These are phyloP conservation scores for Akanthomyces muscarius DNA, from an alignment of 2,329 filamentous ascomycete species.

Conservation along the genomic window DNA sequence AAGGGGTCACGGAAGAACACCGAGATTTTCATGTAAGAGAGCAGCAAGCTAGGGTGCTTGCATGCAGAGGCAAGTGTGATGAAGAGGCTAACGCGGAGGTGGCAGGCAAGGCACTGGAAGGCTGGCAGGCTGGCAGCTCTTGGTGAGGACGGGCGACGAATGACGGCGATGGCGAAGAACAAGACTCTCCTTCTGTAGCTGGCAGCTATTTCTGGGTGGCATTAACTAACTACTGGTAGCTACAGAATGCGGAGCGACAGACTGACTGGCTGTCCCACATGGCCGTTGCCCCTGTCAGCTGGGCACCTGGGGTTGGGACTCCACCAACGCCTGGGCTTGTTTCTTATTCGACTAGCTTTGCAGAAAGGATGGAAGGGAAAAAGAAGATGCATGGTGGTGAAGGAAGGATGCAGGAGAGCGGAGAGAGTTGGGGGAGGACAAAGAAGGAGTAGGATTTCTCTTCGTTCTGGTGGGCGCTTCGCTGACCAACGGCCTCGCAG, in stretches of 20 bases:
- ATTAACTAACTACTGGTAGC: neutral
- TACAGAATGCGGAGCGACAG: neutral
- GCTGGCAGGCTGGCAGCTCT: neutral
- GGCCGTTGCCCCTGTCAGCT: slow-evolving; percentile 9
- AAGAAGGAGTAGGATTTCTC: neutral
- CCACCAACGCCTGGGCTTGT: neutral
- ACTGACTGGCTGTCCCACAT: neutral
- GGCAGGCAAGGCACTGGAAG: neutral
- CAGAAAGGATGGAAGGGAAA: neutral
- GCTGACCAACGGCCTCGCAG: neutral
- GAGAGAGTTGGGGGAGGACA: neutral
- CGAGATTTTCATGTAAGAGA: neutral
- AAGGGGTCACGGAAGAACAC: slow-evolving; percentile 9
- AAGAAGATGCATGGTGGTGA: neutral
- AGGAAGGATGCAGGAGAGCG: neutral
- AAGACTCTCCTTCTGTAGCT: neutral
- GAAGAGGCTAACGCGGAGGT: slow-evolving; percentile 1
- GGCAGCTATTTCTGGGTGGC: slow-evolving; percentile 3
- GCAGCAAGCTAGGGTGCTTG: slow-evolving; percentile 1
- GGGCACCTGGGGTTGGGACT: neutral
- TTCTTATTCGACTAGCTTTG: neutral
- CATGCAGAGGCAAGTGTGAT: neutral
- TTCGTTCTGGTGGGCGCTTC: neutral
- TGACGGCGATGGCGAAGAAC: neutral
- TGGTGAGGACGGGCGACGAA: neutral